Percentiles rank a stretch among this genome's conserved stretches.
Evolutionary conservation across 1,284 basidiomycete species (phyloP).

Genomic region (Stygiomarasmius scandens): DNA sequence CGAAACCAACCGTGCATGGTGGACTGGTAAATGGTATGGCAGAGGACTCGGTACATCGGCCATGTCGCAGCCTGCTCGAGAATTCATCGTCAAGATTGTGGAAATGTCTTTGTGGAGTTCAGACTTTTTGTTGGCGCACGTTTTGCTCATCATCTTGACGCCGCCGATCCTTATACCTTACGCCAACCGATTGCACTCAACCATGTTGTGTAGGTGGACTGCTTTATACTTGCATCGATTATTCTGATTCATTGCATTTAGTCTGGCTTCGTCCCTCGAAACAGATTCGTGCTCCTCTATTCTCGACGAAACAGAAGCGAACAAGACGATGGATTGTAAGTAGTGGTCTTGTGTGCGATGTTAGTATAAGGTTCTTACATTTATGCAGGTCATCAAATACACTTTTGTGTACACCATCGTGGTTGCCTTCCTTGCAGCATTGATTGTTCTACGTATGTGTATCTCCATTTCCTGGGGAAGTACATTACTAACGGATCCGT

Average conservation of each 20-base stretch:
- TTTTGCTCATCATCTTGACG: conserved; percentile 85
- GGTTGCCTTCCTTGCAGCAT: conserved; percentile 79
- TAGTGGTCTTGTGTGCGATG: conserved; percentile 15
- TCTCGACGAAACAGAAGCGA: conserved; percentile 91
- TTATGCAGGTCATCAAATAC: conserved; percentile 71
- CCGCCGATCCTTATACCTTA: conserved; percentile 87
- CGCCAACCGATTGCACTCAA: conserved; percentile 87
- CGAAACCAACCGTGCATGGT: conserved; percentile 96
- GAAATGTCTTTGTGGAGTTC: conserved; percentile 95
- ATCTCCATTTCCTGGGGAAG: neutral
- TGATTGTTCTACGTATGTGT: conserved; percentile 80
- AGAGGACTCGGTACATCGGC: conserved; percentile 86
- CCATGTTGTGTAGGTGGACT: conserved; percentile 74
- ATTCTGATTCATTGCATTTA: conserved; percentile 33
- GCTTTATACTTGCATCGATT: conserved; percentile 3
- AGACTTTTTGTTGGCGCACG: conserved; percentile 83
- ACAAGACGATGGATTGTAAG: conserved; percentile 89
- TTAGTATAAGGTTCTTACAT: neutral
- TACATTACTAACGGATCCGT: conserved; percentile 12
- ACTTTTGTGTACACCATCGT: conserved; percentile 83
- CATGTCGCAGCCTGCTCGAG: conserved; percentile 91
- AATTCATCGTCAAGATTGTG: conserved; percentile 96
- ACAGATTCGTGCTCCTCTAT: conserved; percentile 94
- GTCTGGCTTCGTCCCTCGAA: conserved; percentile 91
- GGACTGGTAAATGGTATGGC: conserved; percentile 99